Conservation (phyloP, 495 filamentous ascomycete species). For the Entonaema liquescens region DNA sequence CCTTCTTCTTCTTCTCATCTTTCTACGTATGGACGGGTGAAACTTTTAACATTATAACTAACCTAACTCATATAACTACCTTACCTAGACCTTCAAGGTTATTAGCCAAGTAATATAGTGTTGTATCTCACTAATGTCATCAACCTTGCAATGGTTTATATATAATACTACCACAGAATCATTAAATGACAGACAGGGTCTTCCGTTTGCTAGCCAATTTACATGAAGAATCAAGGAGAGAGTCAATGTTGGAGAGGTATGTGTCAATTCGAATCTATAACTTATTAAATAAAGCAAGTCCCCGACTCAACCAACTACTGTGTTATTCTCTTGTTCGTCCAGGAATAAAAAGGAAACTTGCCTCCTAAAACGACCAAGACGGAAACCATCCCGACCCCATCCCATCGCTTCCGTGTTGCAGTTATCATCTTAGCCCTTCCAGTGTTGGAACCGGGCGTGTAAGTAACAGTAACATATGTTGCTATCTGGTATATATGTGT, state of each 20-base stretch:
- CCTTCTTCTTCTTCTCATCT: constrained; percentile 20
- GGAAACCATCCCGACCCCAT: neutral
- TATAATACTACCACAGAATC: no score
- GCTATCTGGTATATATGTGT: neutral
- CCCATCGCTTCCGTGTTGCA: neutral
- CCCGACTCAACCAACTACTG: neutral
- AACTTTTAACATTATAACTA: constrained; percentile 22
- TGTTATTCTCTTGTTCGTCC: neutral
- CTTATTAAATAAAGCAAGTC: neutral
- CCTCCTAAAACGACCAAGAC: neutral
- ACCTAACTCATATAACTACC: no score
- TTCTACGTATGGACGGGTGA: constrained; percentile 13
- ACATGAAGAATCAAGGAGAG: neutral
- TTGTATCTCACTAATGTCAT: neutral
- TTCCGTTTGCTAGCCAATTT: neutral
- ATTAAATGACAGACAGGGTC: neutral
- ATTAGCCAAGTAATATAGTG: neutral
- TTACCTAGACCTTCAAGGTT: no score
- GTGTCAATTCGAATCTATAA: neutral
- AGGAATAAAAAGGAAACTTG: neutral
- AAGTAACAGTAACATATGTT: neutral
- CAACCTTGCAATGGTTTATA: constrained; percentile 24
- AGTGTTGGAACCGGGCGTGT: no score
- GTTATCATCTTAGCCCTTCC: neutral
- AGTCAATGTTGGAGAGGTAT: neutral